phyloP scores from a whole-genome alignment of 345 rosid genomes.

The Geranium rotundifolium region DNA sequence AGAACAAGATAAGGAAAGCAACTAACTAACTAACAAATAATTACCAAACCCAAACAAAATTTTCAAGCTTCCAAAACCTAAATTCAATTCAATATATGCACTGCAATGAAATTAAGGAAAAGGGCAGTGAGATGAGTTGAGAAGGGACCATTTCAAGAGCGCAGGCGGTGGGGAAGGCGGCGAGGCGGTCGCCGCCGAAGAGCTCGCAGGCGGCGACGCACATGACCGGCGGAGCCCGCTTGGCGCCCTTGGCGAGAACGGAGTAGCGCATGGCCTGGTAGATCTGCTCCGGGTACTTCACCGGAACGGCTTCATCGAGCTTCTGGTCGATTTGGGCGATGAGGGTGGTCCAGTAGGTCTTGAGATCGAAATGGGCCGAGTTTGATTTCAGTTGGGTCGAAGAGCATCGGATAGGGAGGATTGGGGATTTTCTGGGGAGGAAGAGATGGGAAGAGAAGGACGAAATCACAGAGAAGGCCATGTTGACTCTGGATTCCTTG shows the following conservation, averaged over 20 bases:
- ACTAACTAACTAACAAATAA: too few species aligned
- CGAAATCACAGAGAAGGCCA: too few species aligned
- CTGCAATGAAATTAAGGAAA: too few species aligned
- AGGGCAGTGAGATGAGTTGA: too few species aligned
- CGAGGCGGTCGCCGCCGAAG: conserved; percentile 62
- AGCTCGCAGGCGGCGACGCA: conserved; percentile 89
- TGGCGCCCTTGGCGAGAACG: conserved; percentile 71
- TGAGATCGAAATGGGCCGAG: conserved; percentile 53
- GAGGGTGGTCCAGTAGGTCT: conserved; percentile 64
- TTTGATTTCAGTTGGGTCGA: conserved; percentile 18
- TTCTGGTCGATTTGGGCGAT: conserved; percentile 55
- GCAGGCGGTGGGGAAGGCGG: conserved; percentile 92
- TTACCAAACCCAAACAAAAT: too few species aligned
- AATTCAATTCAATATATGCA: too few species aligned
- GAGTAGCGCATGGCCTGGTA: conserved; percentile 96
- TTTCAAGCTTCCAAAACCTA: too few species aligned
- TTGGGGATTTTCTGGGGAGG: conserved; percentile 15
- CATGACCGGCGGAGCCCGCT: conserved; percentile 93
- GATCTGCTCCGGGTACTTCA: conserved; percentile 58
- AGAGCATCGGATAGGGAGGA: conserved; percentile 22
- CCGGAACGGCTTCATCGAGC: conserved; percentile 64
- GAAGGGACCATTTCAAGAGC: conserved; percentile 77
- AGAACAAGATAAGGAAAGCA: too few species aligned
- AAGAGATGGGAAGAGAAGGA: background rate
- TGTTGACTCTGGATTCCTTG: too few species aligned